phyloP scores from a whole-genome alignment of 345 rosid species.

The Trapa bicornis region DNA sequence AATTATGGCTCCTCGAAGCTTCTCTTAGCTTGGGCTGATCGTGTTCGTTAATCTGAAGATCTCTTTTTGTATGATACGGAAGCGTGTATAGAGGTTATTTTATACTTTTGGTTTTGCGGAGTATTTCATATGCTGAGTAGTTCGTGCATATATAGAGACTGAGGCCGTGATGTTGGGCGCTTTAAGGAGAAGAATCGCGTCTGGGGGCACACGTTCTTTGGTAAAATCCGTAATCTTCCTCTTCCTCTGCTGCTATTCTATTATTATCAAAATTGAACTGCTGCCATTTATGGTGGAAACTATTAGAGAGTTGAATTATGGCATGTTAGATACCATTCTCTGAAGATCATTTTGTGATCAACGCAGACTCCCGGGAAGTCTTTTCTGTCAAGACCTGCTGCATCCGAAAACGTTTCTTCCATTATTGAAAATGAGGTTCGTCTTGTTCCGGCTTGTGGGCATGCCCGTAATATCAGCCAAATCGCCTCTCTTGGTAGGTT shows the following conservation, averaged over 20 bases:
- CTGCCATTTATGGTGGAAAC: not conserved
- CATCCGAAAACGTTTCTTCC: conserved; percentile 4
- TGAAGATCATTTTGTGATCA: not conserved
- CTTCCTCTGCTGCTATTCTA: not conserved
- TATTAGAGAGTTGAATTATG: no score
- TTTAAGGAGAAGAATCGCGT: conserved; percentile 13
- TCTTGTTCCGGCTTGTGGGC: not conserved
- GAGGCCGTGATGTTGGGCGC: conserved; percentile 10
- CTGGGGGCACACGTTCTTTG: conserved; percentile 5
- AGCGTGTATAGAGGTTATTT: not conserved
- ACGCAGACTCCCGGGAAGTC: conserved; percentile 9
- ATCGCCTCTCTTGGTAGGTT: conserved; percentile 1
- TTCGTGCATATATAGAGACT: conserved; percentile 3
- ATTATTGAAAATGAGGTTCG: not conserved
- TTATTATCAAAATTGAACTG: not conserved
- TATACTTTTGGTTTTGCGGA: not conserved
- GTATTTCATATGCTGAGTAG: not conserved
- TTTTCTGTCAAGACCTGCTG: not conserved
- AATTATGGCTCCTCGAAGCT: no score
- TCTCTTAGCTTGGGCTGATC: no score
- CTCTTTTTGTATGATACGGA: not conserved
- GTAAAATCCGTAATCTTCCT: not conserved
- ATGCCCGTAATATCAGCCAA: conserved; percentile 4
- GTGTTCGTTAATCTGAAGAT: no score
- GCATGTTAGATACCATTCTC: not conserved